Evolutionary conservation across 306 rosid genomes (phyloP), one percentile per base, ranked within the genome.

Genomic region (Malus sieversii): DNA sequence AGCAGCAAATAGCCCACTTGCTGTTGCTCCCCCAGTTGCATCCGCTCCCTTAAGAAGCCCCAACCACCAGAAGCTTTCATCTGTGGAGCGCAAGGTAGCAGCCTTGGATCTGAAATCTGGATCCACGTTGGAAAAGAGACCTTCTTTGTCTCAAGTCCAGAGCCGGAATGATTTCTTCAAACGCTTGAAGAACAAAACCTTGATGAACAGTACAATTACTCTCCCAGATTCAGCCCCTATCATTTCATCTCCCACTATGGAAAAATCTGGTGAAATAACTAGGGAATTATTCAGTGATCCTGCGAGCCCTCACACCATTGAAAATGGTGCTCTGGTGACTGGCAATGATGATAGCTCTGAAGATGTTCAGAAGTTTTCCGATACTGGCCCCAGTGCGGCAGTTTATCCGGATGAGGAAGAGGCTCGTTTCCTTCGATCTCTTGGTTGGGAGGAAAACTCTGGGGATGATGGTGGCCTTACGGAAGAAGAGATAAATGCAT

Each of bases 91-190:
- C 53, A 95, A 87, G 85, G 79, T 76, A 14, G 79, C 89, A 86
- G 82, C 90, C 20, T 65, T 87, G 79, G 97, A 96, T 75, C 81
- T 77, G 83, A 92, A 89, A 84, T 73, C 88, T 38, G 97, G 97
- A 66, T 57, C 93, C 29, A 46, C 86, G 32, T 22, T 85, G 85
- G 99, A 96, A 66, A 96, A 91, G 90, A 92, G 88, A 81, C 89
- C 90, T 29, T 85, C 93, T 60, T 57, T 89, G 78, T 90, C 96
- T 76, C 99, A 92, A 82, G 87, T 78, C 48, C 96, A 96, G 91
- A 96, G 99, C 82, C 88, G 99, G 81, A 88, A 92, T 81, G 99
- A 92, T 77, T 96, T 96, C 81, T 96, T 96, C 81, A 92, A 96
- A 74, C 91, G 81, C 76, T 62, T 96, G 19, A 95, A 95, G 91